Evolutionary conservation across 257 asterid genomes (phyloP).

Genomic region (Forsythia viridissima): DNA sequence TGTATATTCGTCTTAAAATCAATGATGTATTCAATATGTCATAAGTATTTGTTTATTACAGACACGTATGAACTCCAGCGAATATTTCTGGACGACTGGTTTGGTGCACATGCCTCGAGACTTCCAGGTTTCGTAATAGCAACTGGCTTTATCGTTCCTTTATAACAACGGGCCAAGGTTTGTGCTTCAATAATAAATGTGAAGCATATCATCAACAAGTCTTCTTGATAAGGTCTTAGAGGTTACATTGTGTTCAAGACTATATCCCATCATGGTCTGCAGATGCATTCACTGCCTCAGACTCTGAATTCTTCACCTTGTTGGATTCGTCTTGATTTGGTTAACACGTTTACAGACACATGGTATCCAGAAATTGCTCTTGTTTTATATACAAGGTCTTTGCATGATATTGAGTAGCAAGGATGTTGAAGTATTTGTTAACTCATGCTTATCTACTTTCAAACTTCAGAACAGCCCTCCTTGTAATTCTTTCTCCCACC

Average conservation of each 20-base stretch:
- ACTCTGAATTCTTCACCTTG: background rate
- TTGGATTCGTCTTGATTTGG: background rate
- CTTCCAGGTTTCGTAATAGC: background rate
- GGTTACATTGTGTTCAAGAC: background rate
- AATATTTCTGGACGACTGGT: background rate
- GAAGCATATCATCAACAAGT: background rate
- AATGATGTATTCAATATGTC: conserved; percentile 13
- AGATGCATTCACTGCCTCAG: background rate
- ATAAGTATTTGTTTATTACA: background rate
- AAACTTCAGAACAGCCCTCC: background rate
- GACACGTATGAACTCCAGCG: background rate
- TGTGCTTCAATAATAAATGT: background rate
- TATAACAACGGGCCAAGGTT: background rate
- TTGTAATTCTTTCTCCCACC: background rate
- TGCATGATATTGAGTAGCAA: background rate
- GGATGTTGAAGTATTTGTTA: background rate
- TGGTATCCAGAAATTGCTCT: background rate
- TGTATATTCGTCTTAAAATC: background rate
- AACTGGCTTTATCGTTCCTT: conserved; percentile 3
- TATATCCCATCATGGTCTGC: background rate
- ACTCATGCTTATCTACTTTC: background rate
- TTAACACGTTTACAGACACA: background rate
- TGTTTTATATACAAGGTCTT: background rate
- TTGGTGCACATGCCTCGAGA: background rate
- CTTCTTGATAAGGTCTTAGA: background rate